Percentiles rank a stretch among this genome's conserved stretches.
phyloP scores from a whole-genome alignment of 306 rosid species.

The Cercis canadensis region DNA sequence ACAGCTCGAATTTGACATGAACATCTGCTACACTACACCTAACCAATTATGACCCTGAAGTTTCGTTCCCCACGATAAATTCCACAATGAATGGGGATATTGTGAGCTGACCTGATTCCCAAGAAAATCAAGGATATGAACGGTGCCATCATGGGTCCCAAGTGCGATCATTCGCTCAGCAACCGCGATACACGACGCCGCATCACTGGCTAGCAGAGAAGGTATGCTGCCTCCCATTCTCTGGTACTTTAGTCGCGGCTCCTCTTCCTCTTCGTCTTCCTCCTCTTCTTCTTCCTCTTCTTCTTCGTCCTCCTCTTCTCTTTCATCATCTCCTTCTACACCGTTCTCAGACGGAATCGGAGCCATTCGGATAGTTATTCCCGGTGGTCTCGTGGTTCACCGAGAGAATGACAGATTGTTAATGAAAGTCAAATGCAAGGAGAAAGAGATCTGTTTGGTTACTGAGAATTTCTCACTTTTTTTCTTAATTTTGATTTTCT shows the following conservation, averaged over 20 bases:
- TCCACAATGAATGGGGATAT: neutral
- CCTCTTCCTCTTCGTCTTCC: slow-evolving; percentile 44
- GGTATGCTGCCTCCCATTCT: slow-evolving; percentile 89
- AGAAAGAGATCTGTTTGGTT: slow-evolving; percentile 37
- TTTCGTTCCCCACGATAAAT: neutral
- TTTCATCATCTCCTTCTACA: slow-evolving; percentile 85
- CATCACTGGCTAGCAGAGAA: slow-evolving; percentile 63
- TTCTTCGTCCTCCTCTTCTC: slow-evolving; percentile 70
- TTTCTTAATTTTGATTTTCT: neutral
- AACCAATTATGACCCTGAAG: neutral
- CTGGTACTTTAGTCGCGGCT: slow-evolving; percentile 89
- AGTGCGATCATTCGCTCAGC: slow-evolving; percentile 93
- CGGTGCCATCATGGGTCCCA: slow-evolving; percentile 80
- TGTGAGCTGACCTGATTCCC: slow-evolving; percentile 68
- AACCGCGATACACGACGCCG: slow-evolving; percentile 71
- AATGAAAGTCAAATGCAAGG: neutral
- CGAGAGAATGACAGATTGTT: neutral
- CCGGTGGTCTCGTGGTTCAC: slow-evolving; percentile 10
- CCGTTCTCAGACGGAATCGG: slow-evolving; percentile 75
- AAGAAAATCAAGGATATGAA: slow-evolving; percentile 83
- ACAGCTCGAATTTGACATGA: neutral
- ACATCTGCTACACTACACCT: neutral
- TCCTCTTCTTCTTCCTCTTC: slow-evolving; percentile 60
- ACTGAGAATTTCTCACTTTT: slow-evolving; percentile 6
- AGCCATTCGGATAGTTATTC: slow-evolving; percentile 53